A percentile compares a stretch with the other conserved stretches of the same genome.
These are phyloP conservation scores for Candida yuanshanica DNA, from an alignment of 805 yeast genomes.

Conservation along the genomic window DNA sequence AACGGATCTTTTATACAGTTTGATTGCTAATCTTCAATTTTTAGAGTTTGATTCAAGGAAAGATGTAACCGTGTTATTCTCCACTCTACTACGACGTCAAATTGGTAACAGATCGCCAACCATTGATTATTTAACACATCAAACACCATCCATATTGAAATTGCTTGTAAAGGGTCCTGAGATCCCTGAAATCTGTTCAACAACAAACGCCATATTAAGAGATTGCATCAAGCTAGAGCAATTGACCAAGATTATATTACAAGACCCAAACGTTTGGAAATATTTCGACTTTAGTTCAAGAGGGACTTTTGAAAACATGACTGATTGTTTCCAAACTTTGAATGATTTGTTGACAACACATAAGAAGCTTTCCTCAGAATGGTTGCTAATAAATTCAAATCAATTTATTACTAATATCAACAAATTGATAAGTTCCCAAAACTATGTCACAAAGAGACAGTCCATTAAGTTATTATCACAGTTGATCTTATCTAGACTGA, in stretches of 20 bases:
- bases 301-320: conserved; percentile 81
- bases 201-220: conserved; percentile 72
- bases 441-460: conserved; percentile 91
- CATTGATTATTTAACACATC: conserved; percentile 66
- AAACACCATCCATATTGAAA: conserved; percentile 57
- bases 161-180: conserved; percentile 70
- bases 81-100: conserved; percentile 71
- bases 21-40: conserved; percentile 53
- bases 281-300: conserved; percentile 72
- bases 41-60: conserved; percentile 89
- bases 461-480: conserved; percentile 71
- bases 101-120: conserved; percentile 77
- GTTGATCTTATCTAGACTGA: conserved; percentile 63
- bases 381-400: conserved; percentile 51
- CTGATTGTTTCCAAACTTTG: conserved; percentile 80
- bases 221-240: conserved; percentile 80
- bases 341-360: conserved; percentile 65
- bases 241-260: conserved; percentile 53
- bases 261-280: conserved; percentile 68
- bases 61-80: conserved; percentile 68
- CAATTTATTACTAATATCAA: conserved; percentile 60
- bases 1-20: conserved; percentile 58
- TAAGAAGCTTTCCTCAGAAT: conserved; percentile 63
- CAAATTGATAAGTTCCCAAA: conserved; percentile 63
- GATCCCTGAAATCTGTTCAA: conserved; percentile 61